phyloP scores from a whole-genome alignment of 352 stramenopile species.

The Phytophthora podocarpi region DNA sequence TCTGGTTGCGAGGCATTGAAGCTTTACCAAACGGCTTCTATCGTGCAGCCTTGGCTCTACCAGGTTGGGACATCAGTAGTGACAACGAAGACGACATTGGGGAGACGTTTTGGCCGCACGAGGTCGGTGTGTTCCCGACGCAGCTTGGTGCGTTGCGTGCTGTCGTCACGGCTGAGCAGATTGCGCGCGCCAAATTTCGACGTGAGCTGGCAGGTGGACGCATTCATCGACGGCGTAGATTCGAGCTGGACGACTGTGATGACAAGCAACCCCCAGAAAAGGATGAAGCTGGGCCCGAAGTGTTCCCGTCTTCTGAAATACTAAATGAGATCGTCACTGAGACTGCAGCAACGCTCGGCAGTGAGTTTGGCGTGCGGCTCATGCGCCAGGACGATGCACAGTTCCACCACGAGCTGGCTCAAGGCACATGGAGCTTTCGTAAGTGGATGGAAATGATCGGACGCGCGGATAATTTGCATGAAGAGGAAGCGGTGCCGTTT shows the following conservation, averaged over 20 bases:
- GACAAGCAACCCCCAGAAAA: neutral
- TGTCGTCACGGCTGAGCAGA: constrained; percentile 57
- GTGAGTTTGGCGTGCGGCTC: constrained; percentile 49
- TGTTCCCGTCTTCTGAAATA: constrained; percentile 48
- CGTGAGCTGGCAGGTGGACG: constrained; percentile 45
- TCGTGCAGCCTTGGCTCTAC: constrained; percentile 52
- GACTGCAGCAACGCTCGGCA: constrained; percentile 42
- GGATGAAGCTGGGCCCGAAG: neutral
- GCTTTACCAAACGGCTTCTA: constrained; percentile 70
- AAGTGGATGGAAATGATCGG: constrained; percentile 57
- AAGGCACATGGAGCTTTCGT: constrained; percentile 46
- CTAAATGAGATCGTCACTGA: constrained; percentile 58
- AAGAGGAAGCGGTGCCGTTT: constrained; percentile 49
- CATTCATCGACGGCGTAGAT: constrained; percentile 17
- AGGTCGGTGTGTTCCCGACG: constrained; percentile 59
- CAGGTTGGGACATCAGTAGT: constrained; percentile 25
- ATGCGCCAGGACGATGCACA: constrained; percentile 39
- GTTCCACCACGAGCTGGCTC: constrained; percentile 44
- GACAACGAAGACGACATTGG: constrained; percentile 10
- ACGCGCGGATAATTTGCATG: constrained; percentile 39
- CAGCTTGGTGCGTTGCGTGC: constrained; percentile 62
- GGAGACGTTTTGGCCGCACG: constrained; percentile 45
- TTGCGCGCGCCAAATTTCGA: constrained; percentile 57
- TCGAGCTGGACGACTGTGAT: neutral
- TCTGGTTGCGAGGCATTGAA: constrained; percentile 74